Evolutionary conservation across 768 basidiomycete species (phyloP).

Genomic region (Suillus brevipes): DNA sequence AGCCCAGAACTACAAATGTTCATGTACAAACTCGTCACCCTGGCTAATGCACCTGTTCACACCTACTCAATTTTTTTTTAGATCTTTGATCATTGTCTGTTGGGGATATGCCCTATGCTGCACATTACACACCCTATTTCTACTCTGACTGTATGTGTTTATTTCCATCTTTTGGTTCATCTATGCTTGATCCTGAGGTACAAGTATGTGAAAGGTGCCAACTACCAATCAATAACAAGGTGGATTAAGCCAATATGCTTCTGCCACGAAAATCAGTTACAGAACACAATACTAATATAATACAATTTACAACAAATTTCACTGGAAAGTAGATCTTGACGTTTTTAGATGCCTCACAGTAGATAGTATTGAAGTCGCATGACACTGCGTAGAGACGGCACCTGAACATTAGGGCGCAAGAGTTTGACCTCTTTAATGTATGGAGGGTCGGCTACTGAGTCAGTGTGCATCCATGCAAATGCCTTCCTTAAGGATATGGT

Average conservation of each 20-base stretch:
- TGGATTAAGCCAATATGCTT: constrained; percentile 23
- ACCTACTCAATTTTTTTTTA: too few species aligned
- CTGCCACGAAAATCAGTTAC: constrained; percentile 4
- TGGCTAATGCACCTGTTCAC: too few species aligned
- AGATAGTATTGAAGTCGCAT: background rate
- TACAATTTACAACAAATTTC: background rate
- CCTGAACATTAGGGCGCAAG: too few species aligned
- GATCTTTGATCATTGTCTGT: too few species aligned
- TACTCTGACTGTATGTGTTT: too few species aligned
- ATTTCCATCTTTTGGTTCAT: too few species aligned
- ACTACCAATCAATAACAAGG: constrained; percentile 38
- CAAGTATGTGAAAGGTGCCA: constrained; percentile 27
- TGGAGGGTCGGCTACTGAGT: background rate
- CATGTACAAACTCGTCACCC: too few species aligned
- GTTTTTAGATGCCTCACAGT: background rate
- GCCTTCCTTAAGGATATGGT: too few species aligned
- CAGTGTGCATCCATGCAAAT: background rate
- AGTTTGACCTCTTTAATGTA: background rate
- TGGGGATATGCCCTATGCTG: too few species aligned
- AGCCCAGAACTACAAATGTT: too few species aligned
- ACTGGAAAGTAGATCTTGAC: background rate
- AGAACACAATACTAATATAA: too few species aligned
- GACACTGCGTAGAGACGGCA: background rate
- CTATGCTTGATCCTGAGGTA: constrained; percentile 37
- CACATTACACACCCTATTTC: too few species aligned